Conservation (phyloP, 2,329 filamentous ascomycete genomes). For the Cladosporium halotolerans region DNA sequence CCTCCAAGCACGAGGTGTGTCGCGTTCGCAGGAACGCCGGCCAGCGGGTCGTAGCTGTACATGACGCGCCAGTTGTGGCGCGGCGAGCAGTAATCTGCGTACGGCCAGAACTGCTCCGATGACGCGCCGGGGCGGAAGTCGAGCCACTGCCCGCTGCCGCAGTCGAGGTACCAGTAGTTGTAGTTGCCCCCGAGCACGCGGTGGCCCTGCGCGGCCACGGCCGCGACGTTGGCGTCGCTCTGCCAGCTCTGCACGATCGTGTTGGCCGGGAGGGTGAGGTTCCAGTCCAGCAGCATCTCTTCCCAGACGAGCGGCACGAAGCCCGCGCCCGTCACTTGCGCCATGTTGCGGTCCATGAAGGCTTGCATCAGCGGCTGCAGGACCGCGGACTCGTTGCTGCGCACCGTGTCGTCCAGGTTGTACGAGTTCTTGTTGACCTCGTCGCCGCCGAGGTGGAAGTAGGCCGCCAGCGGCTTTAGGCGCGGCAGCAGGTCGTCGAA, state of each 20-base stretch:
- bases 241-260: conserved; percentile 77
- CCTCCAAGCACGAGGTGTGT: conserved; percentile 70
- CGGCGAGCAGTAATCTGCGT: conserved; percentile 73
- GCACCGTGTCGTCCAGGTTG: conserved; percentile 64
- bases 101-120: conserved; percentile 57
- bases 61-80: conserved; percentile 75
- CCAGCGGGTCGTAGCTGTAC: conserved; percentile 72
- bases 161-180: conserved; percentile 71
- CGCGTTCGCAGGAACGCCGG: conserved; percentile 54
- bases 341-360: conserved; percentile 67
- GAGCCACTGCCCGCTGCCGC: conserved; percentile 73
- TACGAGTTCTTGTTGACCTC: conserved; percentile 77
- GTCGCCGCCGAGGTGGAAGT: conserved; percentile 85
- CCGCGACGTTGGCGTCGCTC: conserved; percentile 54
- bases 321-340: conserved; percentile 55
- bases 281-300: conserved; percentile 75
- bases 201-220: conserved; percentile 57
- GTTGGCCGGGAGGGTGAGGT: conserved; percentile 63
- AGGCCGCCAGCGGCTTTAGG: conserved; percentile 58
- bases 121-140: conserved; percentile 57
- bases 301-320: conserved; percentile 80
- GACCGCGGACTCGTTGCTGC: conserved; percentile 57
- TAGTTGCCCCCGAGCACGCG: conserved; percentile 71
- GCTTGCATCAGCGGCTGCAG: conserved; percentile 70
- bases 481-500: conserved; percentile 73